Conservation (phyloP, 768 basidiomycete species). For the Boletus rubropictus region DNA sequence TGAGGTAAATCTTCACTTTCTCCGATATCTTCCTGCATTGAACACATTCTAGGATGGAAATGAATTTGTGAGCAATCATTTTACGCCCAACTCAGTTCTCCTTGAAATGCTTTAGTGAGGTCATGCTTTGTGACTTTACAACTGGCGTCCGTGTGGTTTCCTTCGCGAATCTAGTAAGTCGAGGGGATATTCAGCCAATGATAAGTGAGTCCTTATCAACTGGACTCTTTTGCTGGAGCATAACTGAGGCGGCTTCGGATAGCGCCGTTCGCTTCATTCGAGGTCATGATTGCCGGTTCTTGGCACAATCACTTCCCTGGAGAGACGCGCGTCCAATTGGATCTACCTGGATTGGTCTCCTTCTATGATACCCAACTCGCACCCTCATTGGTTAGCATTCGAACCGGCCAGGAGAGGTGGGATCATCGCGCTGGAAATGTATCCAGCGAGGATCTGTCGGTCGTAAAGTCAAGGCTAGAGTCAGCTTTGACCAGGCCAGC, state of each 20-base stretch:
- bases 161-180: slow-evolving; percentile 9
- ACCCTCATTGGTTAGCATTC: slow-evolving; percentile 27
- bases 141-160: slow-evolving; percentile 26
- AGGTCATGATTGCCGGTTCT: slow-evolving; percentile 17
- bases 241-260: neutral
- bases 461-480: slow-evolving; percentile 6
- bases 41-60: slow-evolving; percentile 21
- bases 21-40: neutral
- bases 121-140: neutral
- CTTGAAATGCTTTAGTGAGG: slow-evolving; percentile 24
- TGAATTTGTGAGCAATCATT: slow-evolving; percentile 27
- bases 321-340: slow-evolving; percentile 31
- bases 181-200: neutral
- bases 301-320: slow-evolving; percentile 35
- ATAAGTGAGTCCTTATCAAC: neutral
- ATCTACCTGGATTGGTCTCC: slow-evolving; percentile 31
- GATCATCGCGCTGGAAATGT: slow-evolving; percentile 29
- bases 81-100: neutral
- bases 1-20: slow-evolving; percentile 29
- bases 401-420: slow-evolving; percentile 24
- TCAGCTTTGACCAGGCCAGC: slow-evolving; percentile 8
- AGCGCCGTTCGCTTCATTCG: neutral
- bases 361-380: slow-evolving; percentile 33
- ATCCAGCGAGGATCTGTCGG: slow-evolving; percentile 20
- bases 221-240: neutral